phyloP scores from a whole-genome alignment of 129 eudicot species.

The Flaveria sonorensis region DNA sequence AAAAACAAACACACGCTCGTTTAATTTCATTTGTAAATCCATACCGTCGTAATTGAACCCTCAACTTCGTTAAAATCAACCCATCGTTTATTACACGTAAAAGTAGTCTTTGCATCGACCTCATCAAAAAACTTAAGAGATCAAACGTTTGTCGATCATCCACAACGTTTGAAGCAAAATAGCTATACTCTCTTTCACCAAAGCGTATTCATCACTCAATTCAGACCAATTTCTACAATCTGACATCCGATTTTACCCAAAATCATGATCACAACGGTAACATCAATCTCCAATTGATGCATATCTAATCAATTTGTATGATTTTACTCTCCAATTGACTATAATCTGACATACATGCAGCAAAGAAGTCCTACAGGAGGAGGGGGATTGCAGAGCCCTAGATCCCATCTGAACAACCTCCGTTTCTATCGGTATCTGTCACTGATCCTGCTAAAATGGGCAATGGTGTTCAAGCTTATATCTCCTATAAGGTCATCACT shows the following conservation, averaged over 20 bases:
- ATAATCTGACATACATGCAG: conserved; percentile 46
- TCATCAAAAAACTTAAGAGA: not conserved
- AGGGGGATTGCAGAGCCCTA: conserved; percentile 71
- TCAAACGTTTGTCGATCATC: conserved; percentile 14
- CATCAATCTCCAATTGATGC: conserved; percentile 2
- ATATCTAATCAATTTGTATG: conserved; percentile 5
- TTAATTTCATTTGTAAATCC: too few relatives aligned
- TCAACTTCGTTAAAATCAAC: too few relatives aligned
- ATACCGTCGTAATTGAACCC: too few relatives aligned
- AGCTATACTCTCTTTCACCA: not conserved
- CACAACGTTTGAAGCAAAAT: conserved; percentile 24
- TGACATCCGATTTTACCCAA: conserved; percentile 14
- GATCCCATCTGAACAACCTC: conserved; percentile 77
- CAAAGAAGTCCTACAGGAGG: conserved; percentile 62
- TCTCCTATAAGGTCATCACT: conserved; percentile 88
- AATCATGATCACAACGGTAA: conserved; percentile 58
- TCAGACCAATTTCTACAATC: conserved; percentile 18
- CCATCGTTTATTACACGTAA: not conserved
- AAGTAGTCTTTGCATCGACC: conserved; percentile 18
- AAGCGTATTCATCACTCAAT: not conserved
- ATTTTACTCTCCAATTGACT: conserved; percentile 3
- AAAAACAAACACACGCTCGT: too few relatives aligned
- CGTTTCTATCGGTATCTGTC: conserved; percentile 73
- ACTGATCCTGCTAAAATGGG: conserved; percentile 99
- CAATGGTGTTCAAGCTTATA: conserved; percentile 92